Evolutionary conservation across 805 yeast genomes (phyloP).

Genomic region (Ogataea paradorogensis): DNA sequence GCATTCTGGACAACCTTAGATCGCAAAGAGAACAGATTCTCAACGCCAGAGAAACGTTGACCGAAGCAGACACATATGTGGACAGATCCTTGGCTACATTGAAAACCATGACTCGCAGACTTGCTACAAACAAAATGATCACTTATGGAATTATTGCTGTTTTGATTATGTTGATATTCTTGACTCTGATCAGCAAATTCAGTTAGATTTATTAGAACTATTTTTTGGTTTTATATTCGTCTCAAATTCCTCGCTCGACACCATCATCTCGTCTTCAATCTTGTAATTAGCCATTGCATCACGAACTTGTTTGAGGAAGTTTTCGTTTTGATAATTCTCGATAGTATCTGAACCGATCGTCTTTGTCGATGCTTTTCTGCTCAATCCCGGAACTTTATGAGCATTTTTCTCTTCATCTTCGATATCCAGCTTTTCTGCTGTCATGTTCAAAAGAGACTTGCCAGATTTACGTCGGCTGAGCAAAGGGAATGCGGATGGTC

Average conservation of each 20-base stretch:
- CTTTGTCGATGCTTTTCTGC: constrained; percentile 30
- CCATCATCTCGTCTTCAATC: constrained; percentile 38
- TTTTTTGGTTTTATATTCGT: constrained; percentile 40
- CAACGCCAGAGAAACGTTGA: constrained; percentile 79
- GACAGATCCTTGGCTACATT: constrained; percentile 85
- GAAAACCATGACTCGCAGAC: constrained; percentile 86
- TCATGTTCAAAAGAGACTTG: constrained; percentile 66
- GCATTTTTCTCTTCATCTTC: constrained; percentile 55
- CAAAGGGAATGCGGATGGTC: constrained; percentile 35
- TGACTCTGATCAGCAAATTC: constrained; percentile 83
- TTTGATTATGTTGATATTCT: constrained; percentile 71
- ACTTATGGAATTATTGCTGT: constrained; percentile 91
- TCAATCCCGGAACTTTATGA: constrained; percentile 32
- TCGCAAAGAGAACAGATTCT: constrained; percentile 91
- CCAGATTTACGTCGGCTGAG: constrained; percentile 67
- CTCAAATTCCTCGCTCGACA: constrained; percentile 58
- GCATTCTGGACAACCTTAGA: constrained; percentile 81
- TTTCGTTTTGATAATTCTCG: constrained; percentile 22
- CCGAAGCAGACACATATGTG: constrained; percentile 89
- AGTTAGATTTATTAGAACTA: constrained; percentile 36
- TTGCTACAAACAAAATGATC: constrained; percentile 86
- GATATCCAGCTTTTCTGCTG: constrained; percentile 64
- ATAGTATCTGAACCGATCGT: constrained; percentile 22
- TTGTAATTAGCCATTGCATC: constrained; percentile 39
- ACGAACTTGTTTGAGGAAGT: constrained; percentile 41